phyloP scores from a whole-genome alignment of 2,329 filamentous ascomycete genomes.

The Fusarium incarnatum region DNA sequence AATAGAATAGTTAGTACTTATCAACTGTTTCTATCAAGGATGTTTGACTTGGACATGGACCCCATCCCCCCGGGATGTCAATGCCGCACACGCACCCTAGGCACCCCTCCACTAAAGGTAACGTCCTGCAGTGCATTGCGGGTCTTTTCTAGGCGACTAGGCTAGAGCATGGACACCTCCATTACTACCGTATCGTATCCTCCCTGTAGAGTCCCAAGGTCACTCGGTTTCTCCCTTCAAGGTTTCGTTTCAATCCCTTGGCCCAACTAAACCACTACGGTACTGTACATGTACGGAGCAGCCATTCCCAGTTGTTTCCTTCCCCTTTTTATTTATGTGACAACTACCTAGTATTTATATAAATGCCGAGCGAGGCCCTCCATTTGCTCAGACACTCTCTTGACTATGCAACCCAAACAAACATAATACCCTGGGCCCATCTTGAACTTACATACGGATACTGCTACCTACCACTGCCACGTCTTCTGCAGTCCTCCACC shows the following conservation, averaged over 20 bases:
- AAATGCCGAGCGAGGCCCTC: conserved; percentile 29
- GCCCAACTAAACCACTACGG: background rate
- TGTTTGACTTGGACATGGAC: conserved; percentile 20
- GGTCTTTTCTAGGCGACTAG: background rate
- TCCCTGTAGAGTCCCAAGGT: background rate
- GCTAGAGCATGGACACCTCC: background rate
- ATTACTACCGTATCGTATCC: background rate
- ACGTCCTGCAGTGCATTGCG: conserved; percentile 13
- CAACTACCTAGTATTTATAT: conserved; percentile 20
- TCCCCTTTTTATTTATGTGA: conserved; percentile 27
- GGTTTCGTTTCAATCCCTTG: conserved; percentile 34
- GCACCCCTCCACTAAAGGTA: conserved; percentile 28
- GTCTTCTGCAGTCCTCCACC: conserved; percentile 23
- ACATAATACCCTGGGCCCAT: background rate
- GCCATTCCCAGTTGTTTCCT: conserved; percentile 17
- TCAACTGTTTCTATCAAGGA: background rate
- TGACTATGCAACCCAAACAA: conserved; percentile 19
- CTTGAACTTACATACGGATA: conserved; percentile 26
- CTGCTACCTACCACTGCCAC: conserved; percentile 23
- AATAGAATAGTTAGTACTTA: background rate
- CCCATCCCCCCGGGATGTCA: conserved; percentile 36
- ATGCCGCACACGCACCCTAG: conserved; percentile 36
- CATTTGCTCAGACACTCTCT: conserved; percentile 1
- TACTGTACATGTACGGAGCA: background rate
- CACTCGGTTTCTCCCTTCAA: conserved; percentile 18